These are phyloP conservation scores for Paramecium caudatum DNA, from an alignment of 73 alveolate genomes.

Conservation along the genomic window DNA sequence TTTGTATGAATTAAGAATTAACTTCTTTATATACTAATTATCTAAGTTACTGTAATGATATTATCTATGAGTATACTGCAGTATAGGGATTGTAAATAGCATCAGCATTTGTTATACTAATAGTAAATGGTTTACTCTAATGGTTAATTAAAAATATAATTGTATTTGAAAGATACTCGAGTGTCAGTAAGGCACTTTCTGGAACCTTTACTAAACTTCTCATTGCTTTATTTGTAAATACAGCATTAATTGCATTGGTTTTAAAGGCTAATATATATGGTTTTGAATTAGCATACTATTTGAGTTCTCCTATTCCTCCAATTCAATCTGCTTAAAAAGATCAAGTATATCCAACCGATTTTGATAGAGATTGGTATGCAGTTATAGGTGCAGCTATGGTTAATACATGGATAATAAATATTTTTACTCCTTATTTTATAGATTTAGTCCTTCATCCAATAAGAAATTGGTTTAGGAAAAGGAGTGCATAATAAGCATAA, in stretches of 20 bases:
- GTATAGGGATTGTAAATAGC: conserved; percentile 17
- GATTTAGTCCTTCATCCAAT: conserved; percentile 67
- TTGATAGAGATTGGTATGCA: conserved; percentile 80
- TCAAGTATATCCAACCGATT: conserved; percentile 66
- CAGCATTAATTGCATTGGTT: conserved; percentile 74
- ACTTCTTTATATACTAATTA: conserved; percentile 53
- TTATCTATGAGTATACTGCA: conserved; percentile 11
- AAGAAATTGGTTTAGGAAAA: conserved; percentile 26
- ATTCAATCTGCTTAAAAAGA: conserved; percentile 59
- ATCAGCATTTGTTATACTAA: conserved; percentile 70
- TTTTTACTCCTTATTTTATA: conserved; percentile 69
- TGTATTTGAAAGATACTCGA: conserved; percentile 72
- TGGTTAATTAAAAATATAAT: conserved; percentile 33
- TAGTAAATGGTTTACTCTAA: conserved; percentile 71
- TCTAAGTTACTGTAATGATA: conserved; percentile 62
- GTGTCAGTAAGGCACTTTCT: conserved; percentile 28
- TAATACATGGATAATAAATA: conserved; percentile 67
- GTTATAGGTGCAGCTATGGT: conserved; percentile 76
- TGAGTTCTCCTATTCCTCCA: conserved; percentile 60
- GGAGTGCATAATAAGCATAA: background rate
- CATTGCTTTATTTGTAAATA: conserved; percentile 73
- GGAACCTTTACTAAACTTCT: conserved; percentile 70
- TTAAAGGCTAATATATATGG: conserved; percentile 78
- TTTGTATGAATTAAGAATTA: conserved; percentile 66
- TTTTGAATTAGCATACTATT: conserved; percentile 2